Evolutionary conservation across 2,329 filamentous ascomycete genomes (phyloP).

Genomic region (Hirsutella thompsonii): DNA sequence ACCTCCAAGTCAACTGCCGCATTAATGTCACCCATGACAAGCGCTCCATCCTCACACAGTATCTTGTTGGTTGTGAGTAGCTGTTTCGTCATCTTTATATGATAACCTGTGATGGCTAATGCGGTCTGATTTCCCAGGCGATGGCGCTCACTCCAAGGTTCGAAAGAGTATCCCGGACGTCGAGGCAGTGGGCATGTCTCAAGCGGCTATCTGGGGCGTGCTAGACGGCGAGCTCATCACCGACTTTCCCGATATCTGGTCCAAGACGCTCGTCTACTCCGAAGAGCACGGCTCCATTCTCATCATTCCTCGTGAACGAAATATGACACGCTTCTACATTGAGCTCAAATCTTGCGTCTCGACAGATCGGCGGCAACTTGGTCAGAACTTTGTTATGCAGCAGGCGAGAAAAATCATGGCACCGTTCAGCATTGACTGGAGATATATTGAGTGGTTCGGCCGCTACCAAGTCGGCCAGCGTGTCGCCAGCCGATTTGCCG

Average conservation of each 20-base stretch:
- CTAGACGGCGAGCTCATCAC: conserved; percentile 59
- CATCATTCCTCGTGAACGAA: conserved; percentile 61
- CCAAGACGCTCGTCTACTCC: conserved; percentile 57
- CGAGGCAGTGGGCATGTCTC: conserved; percentile 42
- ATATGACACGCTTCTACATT: conserved; percentile 55
- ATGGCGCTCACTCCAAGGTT: conserved; percentile 60
- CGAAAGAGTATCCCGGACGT: conserved; percentile 47
- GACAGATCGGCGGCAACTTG: conserved; percentile 24
- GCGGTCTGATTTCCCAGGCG: conserved; percentile 25
- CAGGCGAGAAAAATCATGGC: conserved; percentile 48
- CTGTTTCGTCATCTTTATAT: not conserved
- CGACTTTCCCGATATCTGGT: conserved; percentile 64
- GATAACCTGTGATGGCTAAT: not conserved
- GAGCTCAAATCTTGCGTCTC: conserved; percentile 36
- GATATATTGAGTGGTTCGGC: conserved; percentile 56
- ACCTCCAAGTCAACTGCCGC: conserved; percentile 37
- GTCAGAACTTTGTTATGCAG: conserved; percentile 58
- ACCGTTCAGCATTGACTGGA: conserved; percentile 44
- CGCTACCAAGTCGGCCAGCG: conserved; percentile 60
- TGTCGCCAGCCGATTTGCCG: conserved; percentile 56
- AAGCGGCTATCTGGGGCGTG: conserved; percentile 52
- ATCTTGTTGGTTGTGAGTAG: conserved; percentile 52
- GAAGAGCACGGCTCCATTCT: conserved; percentile 56
- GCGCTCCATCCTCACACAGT: conserved; percentile 41
- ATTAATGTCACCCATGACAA: conserved; percentile 37